phyloP scores from a whole-genome alignment of 2,329 filamentous ascomycete genomes.

The Ophiostoma montium region DNA sequence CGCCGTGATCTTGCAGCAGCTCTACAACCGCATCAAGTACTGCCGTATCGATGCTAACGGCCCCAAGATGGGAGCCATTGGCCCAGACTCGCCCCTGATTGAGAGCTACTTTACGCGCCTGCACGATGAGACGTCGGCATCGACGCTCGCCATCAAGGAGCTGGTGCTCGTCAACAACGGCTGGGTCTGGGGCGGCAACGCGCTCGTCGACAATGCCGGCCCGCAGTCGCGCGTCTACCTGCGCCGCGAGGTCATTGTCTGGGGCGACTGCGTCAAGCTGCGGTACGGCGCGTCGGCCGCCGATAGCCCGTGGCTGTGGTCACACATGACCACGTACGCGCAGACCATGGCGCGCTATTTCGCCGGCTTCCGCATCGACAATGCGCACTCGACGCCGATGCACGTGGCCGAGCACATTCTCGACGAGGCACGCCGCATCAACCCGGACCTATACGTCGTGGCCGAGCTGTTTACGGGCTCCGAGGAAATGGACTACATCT shows the following conservation, averaged over 20 bases:
- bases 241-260: conserved; percentile 90
- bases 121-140: conserved; percentile 41
- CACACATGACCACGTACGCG: conserved; percentile 89
- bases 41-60: conserved; percentile 84
- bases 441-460: conserved; percentile 79
- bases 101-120: conserved; percentile 92
- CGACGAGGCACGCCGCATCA: conserved; percentile 78
- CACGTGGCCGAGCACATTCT: conserved; percentile 91
- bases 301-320: conserved; percentile 89
- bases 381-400: conserved; percentile 91
- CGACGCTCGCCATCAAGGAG: conserved; percentile 24
- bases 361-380: conserved; percentile 89
- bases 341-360: conserved; percentile 90
- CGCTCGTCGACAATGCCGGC: conserved; percentile 84
- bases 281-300: conserved; percentile 68
- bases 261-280: conserved; percentile 96
- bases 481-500: conserved; percentile 91
- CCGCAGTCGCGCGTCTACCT: conserved; percentile 84
- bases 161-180: conserved; percentile 87
- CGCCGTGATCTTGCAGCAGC: conserved; percentile 71
- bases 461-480: conserved; percentile 93
- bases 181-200: conserved; percentile 97
- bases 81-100: conserved; percentile 63
- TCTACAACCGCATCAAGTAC: conserved; percentile 93
- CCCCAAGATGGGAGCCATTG: conserved; percentile 71